phyloP scores from a whole-genome alignment of 2,329 filamentous ascomycete genomes.

The Fusarium sp. region DNA sequence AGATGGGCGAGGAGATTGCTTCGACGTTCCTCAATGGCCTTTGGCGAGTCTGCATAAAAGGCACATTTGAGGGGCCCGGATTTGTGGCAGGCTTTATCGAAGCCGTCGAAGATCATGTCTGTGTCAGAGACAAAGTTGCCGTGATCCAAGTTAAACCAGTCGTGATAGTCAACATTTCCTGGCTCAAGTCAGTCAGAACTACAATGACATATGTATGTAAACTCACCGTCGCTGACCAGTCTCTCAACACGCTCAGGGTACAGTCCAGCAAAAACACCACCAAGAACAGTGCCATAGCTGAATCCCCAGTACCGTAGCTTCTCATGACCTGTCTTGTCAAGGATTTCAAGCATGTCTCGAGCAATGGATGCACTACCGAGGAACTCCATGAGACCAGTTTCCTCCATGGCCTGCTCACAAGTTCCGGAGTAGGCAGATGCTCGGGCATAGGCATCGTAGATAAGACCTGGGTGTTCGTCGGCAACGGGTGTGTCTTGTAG shows the following conservation, averaged over 20 bases:
- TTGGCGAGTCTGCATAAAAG: constrained; percentile 51
- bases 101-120: constrained; percentile 62
- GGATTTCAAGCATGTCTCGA: constrained; percentile 59
- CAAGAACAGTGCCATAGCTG: constrained; percentile 63
- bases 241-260: constrained; percentile 61
- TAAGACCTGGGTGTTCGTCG: constrained; percentile 56
- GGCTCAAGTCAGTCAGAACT: neutral
- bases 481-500: constrained; percentile 55
- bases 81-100: constrained; percentile 62
- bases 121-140: constrained; percentile 62
- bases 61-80: constrained; percentile 60
- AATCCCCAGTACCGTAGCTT: constrained; percentile 63
- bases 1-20: constrained; percentile 52
- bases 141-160: constrained; percentile 59
- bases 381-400: constrained; percentile 51
- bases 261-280: constrained; percentile 61
- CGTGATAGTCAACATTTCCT: constrained; percentile 63
- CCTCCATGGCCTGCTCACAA: constrained; percentile 53
- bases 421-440: constrained; percentile 52
- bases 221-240: constrained; percentile 60
- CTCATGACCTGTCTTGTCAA: constrained; percentile 52
- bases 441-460: constrained; percentile 57
- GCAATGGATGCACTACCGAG: constrained; percentile 56
- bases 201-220: rapidly evolving
- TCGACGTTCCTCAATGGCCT: constrained; percentile 52